Evolutionary conservation across 768 basidiomycete genomes (phyloP), one percentile per base, ranked within the genome.

Genomic region (Agaricus blazei): DNA sequence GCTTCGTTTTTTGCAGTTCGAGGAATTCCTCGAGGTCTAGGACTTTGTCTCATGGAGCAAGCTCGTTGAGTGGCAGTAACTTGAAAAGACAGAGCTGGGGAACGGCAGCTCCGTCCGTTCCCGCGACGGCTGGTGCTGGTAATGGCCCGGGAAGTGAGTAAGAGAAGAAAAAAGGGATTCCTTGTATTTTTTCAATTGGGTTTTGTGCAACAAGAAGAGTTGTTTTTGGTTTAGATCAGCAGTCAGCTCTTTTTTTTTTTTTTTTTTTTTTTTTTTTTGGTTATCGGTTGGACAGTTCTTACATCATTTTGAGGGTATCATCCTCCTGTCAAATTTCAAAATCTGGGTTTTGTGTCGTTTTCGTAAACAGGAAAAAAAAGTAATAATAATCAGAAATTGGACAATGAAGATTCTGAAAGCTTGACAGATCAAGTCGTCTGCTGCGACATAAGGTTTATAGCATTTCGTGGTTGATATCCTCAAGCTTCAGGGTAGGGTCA

Each of bases 31-130:
- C 14, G 40, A 41, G 40, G 52, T 50, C 41, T 42, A 62, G 65
- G 23, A 62, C 64, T 3, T 60, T 54, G 43, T 68, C 66, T 1
- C 59, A 60, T 57, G 65, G 63, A 6, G 59, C 61, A 26, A 57
- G 60, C 24, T 56, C 54, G 24, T 23, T 44, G 31, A 50, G 48
- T 12, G 48, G 49, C 31, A 44, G 31, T 43, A 24, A 31, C 8
- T 27, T 43, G 46, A 58, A 61, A n/a, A 51, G 58, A 26, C 60
- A 57, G 48, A 61, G 58, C 48, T 57, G 58, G 60, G 60, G 60
- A 31, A 47, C 52, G 9, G 34, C 42, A 11, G 29, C 34, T 15
- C 19, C 53, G 9, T 40, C 54, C 23, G 24, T 9, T 5, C 23
- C 54, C 28, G 47, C 38, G 23, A 19, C 29, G 9, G 46, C 37